Conservation (phyloP, 768 basidiomycete species). For the Phaeotremella fagi region DNA sequence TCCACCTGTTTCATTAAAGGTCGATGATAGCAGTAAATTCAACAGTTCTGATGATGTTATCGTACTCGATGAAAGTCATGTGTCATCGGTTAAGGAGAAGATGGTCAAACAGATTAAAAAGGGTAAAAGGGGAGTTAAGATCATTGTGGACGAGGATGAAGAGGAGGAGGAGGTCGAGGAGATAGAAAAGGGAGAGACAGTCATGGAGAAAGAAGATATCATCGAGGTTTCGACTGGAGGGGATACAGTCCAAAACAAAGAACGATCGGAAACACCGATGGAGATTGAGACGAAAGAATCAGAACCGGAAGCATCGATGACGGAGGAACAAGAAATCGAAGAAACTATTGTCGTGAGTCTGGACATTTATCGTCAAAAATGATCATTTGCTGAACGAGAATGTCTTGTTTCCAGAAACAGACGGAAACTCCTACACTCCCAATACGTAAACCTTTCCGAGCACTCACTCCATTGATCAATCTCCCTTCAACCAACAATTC, state of each 20-base stretch:
- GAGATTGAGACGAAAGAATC: not conserved
- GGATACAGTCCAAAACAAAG: no score
- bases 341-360: not conserved
- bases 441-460: no score
- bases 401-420: not conserved
- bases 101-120: not conserved
- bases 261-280: no score
- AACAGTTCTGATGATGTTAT: no score
- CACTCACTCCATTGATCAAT: not conserved
- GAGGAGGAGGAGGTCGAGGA: not conserved
- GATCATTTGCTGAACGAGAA: not conserved
- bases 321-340: not conserved
- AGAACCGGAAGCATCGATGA: not conserved
- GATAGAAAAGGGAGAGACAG: not conserved
- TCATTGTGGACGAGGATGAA: slow-evolving; percentile 1
- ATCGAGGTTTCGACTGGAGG: no score
- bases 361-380: not conserved
- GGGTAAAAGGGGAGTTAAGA: not conserved
- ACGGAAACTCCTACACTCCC: not conserved
- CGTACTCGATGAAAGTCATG: no score
- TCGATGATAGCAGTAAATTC: no score
- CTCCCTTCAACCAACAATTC: not conserved
- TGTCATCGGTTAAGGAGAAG: no score
- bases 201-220: not conserved
- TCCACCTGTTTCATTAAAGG: no score